phyloP scores from a whole-genome alignment of 768 basidiomycete genomes.

The Termitomyces sp. region DNA sequence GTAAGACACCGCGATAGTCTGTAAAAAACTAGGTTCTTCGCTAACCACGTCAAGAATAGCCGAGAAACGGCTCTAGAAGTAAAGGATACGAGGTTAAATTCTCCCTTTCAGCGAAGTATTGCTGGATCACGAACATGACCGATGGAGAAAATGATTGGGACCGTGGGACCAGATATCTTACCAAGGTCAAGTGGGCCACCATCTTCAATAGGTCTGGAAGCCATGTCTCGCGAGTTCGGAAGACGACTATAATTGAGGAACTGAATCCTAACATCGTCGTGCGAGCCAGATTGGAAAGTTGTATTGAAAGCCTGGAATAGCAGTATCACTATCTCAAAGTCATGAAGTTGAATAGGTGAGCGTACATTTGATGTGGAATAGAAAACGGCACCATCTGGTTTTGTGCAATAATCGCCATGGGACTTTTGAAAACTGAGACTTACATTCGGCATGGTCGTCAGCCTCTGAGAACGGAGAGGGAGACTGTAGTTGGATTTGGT shows the following conservation, averaged over 20 bases:
- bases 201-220: slow-evolving; percentile 50
- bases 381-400: slow-evolving; percentile 57
- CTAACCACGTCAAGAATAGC: slow-evolving; percentile 27
- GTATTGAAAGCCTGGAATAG: slow-evolving; percentile 33
- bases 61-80: slow-evolving; percentile 38
- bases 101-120: slow-evolving; percentile 35
- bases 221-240: slow-evolving; percentile 45
- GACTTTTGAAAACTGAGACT: not conserved
- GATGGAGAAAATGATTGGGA: slow-evolving; percentile 36
- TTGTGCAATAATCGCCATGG: slow-evolving; percentile 8
- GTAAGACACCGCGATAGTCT: not conserved
- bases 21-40: not conserved
- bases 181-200: slow-evolving; percentile 52
- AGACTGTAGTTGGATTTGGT: slow-evolving; percentile 9
- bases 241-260: slow-evolving; percentile 52
- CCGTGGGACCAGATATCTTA: slow-evolving; percentile 27
- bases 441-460: slow-evolving; percentile 53
- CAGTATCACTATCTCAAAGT: not conserved
- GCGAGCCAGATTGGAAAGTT: slow-evolving; percentile 53
- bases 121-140: slow-evolving; percentile 48
- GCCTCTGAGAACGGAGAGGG: slow-evolving; percentile 7
- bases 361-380: slow-evolving; percentile 50
- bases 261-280: slow-evolving; percentile 47
- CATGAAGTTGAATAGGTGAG: not conserved
- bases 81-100: slow-evolving; percentile 38